A percentile compares a stretch with the other conserved stretches of the same genome.
phyloP scores from a whole-genome alignment of 2,329 filamentous ascomycete species.

The Penicillium sp. region DNA sequence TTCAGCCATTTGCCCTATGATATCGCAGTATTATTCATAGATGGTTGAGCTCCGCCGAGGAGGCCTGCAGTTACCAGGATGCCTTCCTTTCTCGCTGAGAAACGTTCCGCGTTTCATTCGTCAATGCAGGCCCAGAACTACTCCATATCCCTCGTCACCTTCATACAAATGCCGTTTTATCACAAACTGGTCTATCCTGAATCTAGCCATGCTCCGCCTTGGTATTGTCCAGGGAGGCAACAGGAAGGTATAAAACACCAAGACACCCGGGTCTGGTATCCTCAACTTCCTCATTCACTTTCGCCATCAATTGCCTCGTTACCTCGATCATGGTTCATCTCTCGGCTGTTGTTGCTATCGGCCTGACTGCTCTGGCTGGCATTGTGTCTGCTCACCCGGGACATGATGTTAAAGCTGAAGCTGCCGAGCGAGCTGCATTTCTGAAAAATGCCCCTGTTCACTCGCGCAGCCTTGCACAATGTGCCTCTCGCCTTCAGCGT shows the following conservation, averaged over 20 bases:
- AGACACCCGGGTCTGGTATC: not conserved
- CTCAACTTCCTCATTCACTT: not conserved
- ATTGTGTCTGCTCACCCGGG: slow-evolving; percentile 47
- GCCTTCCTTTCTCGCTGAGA: slow-evolving; percentile 7
- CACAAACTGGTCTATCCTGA: not conserved
- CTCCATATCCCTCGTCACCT: not conserved
- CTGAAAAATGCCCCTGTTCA: slow-evolving; percentile 40
- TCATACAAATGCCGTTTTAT: not conserved
- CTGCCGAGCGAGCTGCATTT: slow-evolving; percentile 50
- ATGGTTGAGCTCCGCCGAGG: slow-evolving; percentile 7
- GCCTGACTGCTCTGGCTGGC: slow-evolving; percentile 25
- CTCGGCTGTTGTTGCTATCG: slow-evolving; percentile 21
- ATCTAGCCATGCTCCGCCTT: not conserved
- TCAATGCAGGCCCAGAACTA: not conserved
- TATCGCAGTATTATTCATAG: not conserved
- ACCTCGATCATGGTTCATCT: slow-evolving; percentile 19
- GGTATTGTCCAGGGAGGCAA: not conserved
- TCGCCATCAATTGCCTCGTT: not conserved
- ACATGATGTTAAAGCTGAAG: slow-evolving; percentile 50
- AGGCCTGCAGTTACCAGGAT: not conserved
- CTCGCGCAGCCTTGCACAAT: slow-evolving; percentile 47
- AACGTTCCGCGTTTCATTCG: slow-evolving; percentile 13
- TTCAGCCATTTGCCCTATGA: not conserved
- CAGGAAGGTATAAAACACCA: not conserved
- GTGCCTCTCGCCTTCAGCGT: slow-evolving; percentile 47